Evolutionary conservation across 2,329 filamentous ascomycete genomes (phyloP).

Genomic region (Harringtonia lauricola): DNA sequence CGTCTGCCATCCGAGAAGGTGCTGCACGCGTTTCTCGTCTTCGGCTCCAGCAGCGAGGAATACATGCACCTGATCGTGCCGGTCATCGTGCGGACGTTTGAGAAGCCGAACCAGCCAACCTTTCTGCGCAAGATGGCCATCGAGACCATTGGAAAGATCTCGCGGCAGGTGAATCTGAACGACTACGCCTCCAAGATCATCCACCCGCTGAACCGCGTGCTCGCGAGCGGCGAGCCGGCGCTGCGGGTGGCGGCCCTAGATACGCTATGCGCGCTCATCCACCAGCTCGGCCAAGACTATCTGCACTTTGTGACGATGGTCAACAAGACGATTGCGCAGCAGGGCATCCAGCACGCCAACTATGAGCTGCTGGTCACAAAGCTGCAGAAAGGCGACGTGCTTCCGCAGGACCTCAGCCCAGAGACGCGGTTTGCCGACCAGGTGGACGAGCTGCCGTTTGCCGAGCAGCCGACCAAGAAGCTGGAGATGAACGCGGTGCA

Average conservation of each 20-base stretch:
- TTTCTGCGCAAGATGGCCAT: constrained; percentile 81
- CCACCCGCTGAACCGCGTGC: constrained; percentile 77
- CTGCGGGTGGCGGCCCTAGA: constrained; percentile 79
- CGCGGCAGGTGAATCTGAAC: constrained; percentile 91
- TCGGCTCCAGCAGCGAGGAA: constrained; percentile 90
- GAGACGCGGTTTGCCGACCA: constrained; percentile 70
- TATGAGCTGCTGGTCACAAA: constrained; percentile 90
- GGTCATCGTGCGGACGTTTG: constrained; percentile 87
- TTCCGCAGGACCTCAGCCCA: constrained; percentile 90
- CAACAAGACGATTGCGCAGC: constrained; percentile 69
- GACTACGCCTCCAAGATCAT: constrained; percentile 96
- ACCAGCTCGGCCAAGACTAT: constrained; percentile 92
- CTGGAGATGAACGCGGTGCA: constrained; percentile 96
- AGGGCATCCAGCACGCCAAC: constrained; percentile 79
- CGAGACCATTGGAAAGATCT: constrained; percentile 88
- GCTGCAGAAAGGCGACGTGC: constrained; percentile 81
- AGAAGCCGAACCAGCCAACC: constrained; percentile 71
- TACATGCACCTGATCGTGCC: constrained; percentile 99
- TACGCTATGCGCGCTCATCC: constrained; percentile 88
- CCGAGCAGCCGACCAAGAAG: constrained; percentile 84
- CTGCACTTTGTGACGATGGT: constrained; percentile 88
- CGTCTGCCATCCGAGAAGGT: constrained; percentile 81
- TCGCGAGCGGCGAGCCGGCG: constrained; percentile 60
- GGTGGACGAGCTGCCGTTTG: constrained; percentile 68
- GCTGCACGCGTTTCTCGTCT: constrained; percentile 88